Evolutionary conservation across 371 early-diverging fungal species (phyloP).

Genomic region (Blastocladiella emersonii): DNA sequence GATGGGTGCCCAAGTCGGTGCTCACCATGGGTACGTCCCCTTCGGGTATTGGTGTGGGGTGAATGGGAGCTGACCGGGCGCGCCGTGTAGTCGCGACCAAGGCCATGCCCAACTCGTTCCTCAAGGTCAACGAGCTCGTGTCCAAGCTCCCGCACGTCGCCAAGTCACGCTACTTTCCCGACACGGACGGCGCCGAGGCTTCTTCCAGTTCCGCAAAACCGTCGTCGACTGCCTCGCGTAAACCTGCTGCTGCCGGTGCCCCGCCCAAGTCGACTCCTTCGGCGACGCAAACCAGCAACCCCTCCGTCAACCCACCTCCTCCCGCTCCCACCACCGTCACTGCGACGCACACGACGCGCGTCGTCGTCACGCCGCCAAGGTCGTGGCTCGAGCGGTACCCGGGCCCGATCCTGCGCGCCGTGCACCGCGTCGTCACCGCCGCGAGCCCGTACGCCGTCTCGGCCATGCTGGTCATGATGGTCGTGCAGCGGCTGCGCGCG

Average conservation of each 20-base stretch:
- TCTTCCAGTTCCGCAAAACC: too few relatives aligned
- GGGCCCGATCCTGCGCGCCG: neutral
- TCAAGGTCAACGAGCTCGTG: neutral
- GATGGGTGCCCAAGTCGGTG: conserved; percentile 40
- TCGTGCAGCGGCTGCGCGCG: neutral
- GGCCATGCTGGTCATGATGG: neutral
- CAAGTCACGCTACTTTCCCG: neutral
- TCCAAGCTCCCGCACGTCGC: neutral
- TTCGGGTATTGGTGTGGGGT: conserved; percentile 6
- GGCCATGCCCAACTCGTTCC: conserved; percentile 7
- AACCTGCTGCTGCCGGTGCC: too few relatives aligned
- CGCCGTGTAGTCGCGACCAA: conserved; percentile 5
- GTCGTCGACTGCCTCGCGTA: too few relatives aligned
- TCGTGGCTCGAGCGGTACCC: too few relatives aligned
- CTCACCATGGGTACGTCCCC: conserved; percentile 26
- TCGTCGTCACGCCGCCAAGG: too few relatives aligned
- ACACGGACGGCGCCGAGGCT: neutral
- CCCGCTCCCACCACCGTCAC: too few relatives aligned
- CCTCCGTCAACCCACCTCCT: too few relatives aligned
- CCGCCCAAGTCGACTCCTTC: too few relatives aligned
- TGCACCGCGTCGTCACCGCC: neutral
- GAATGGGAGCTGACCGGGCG: neutral
- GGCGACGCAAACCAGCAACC: too few relatives aligned
- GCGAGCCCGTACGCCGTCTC: neutral
- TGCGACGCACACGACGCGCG: too few relatives aligned